Base-by-base conservation (phyloP, 129 eudicot species). In the Flaveria trinervia region DNA sequence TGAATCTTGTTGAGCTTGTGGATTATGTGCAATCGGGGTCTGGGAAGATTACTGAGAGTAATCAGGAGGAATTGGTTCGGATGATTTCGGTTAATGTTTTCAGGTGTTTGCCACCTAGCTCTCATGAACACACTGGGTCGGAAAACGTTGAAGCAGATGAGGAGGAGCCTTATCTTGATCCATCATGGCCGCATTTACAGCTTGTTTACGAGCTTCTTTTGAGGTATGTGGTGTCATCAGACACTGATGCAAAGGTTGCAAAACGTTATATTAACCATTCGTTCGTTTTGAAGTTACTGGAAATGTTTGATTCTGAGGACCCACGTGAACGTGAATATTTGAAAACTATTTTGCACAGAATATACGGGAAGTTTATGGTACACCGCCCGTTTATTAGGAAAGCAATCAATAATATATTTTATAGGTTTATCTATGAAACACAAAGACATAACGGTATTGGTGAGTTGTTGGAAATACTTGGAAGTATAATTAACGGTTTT, bases 341-440 rank as follows among this genome's bases (percentile, higher is more conserved):
- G 65, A 92, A 89, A 74, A 92, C 97, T 16, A 84, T 91, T 28
- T 84, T 92, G 9, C 97, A 92, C 57, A 79, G 97, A 49, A 87
- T 92, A 71, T 92, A 91, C 28, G 97, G 97, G 26, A 88, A 86
- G 85, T 91, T 91, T 61, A 91, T 91, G 97, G 97, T 88, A 39
- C 97, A 88, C 59, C 87, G 97, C 28, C 97, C 97, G 0, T 91
- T 88, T 83, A 91, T 91, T 50, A 82, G 97, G 82, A 91, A 88
- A 60, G 90, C 86, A 1, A 91, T 91, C 52, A 91, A 86, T 76
- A 91, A 88, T 75, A 88, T 88, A 43, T 91, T 91, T 77, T 88
- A 88, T 57, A 78, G 89, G 76, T 91, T 91, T 81, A 86, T 91
- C 43, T 88, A 86, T 65, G 97, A 91, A 75, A 88, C 92, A 8